phyloP scores from a whole-genome alignment of 2,329 filamentous ascomycete genomes.

The Pyrenochaeta sp. region DNA sequence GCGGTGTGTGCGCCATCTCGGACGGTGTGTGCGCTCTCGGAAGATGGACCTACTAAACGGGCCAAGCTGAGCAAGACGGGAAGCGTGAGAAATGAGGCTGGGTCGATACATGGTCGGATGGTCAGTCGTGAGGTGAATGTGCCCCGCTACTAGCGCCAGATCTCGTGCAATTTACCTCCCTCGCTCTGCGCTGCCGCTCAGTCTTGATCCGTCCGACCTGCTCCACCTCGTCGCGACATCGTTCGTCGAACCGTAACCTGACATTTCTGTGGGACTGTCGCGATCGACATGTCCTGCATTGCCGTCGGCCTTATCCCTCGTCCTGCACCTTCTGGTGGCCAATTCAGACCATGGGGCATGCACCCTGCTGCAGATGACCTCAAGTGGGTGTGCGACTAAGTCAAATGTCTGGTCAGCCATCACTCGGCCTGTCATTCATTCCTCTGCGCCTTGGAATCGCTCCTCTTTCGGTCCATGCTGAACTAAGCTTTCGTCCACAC shows the following conservation, averaged over 20 bases:
- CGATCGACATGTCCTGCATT: slow-evolving; percentile 45
- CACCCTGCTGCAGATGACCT: slow-evolving; percentile 39
- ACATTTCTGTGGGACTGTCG: slow-evolving; percentile 19
- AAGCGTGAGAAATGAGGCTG: slow-evolving; percentile 33
- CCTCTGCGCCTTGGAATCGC: slow-evolving; percentile 37
- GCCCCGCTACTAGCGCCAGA: slow-evolving; percentile 27
- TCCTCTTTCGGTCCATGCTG: slow-evolving; percentile 36
- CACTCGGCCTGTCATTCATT: slow-evolving; percentile 43
- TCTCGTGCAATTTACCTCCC: slow-evolving; percentile 9
- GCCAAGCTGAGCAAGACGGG: slow-evolving; percentile 21
- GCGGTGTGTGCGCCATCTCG: slow-evolving; percentile 28
- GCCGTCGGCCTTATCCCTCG: slow-evolving; percentile 32
- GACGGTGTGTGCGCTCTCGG: too few species aligned
- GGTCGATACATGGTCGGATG: slow-evolving; percentile 19
- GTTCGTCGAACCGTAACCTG: slow-evolving; percentile 20
- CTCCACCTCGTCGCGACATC: slow-evolving; percentile 21
- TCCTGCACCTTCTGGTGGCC: slow-evolving; percentile 34
- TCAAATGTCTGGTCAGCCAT: slow-evolving; percentile 34
- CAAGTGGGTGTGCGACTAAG: slow-evolving; percentile 29
- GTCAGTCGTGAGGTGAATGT: slow-evolving; percentile 18
- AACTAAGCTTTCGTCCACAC: slow-evolving; percentile 47
- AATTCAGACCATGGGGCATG: slow-evolving; percentile 34
- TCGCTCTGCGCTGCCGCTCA: too few species aligned
- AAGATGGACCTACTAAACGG: slow-evolving; percentile 17
- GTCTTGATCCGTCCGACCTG: too few species aligned